A percentile compares a stretch with the other conserved stretches of the same genome.
These are phyloP conservation scores for Colletotrichum lupini DNA, from an alignment of 2,329 filamentous ascomycete species.

Conservation along the genomic window DNA sequence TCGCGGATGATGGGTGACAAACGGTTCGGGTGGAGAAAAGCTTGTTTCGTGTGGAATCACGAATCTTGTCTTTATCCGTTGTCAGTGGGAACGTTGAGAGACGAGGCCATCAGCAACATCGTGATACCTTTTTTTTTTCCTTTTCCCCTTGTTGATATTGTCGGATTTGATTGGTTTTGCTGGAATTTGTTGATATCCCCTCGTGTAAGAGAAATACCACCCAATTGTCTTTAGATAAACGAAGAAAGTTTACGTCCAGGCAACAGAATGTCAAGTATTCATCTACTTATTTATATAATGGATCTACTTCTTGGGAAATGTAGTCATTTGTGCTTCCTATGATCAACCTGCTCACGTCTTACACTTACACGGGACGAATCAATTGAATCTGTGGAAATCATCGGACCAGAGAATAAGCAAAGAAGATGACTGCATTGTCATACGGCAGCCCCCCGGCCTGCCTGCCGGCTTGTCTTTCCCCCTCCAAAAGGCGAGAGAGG, in stretches of 20 bases:
- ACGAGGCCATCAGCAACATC: not conserved
- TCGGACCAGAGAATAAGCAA: not conserved
- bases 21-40: not conserved
- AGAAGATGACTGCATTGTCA: not conserved
- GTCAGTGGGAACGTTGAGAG: not conserved
- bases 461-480: not conserved
- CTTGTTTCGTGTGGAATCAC: slow-evolving; percentile 13
- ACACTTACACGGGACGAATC: not conserved
- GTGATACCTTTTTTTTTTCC: not conserved
- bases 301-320: not conserved
- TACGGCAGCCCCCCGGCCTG: not conserved
- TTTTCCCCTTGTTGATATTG: not conserved
- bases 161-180: not conserved
- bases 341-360: not conserved
- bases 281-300: not conserved
- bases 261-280: not conserved
- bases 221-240: slow-evolving; percentile 13
- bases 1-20: not conserved
- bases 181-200: slow-evolving; percentile 34
- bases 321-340: not conserved
- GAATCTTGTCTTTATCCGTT: not conserved
- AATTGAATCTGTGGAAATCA: not conserved
- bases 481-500: not conserved
- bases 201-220: slow-evolving; percentile 22
- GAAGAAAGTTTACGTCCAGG: not conserved